Base-by-base conservation (phyloP, 352 stramenopile genomes). In the Phytophthora tentaculata region DNA sequence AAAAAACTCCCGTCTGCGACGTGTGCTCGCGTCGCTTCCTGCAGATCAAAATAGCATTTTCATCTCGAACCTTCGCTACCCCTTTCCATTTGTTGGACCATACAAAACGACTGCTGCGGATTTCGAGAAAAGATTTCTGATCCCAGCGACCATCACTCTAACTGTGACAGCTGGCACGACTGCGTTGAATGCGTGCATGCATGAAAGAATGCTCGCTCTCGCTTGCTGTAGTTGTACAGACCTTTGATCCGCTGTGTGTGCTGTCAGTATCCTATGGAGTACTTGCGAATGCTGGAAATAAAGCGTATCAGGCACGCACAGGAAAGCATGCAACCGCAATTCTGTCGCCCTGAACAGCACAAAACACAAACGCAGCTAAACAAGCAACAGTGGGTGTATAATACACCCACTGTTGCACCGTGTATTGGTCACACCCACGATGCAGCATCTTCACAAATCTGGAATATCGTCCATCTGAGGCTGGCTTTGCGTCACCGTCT, bases 401-500 rank as follows among this genome's bases (percentile, higher is more conserved):
- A n/a, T n/a, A n/a, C n/a, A n/a, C n/a, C n/a, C n/a, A n/a, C n/a
- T n/a, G n/a, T n/a, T n/a, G n/a, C n/a, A n/a, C n/a, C n/a, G n/a
- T n/a, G n/a, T n/a, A n/a, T 62, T 62, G 10, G 28, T 52, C 24
- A 61, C 48, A 65, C 26, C n/a, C 54, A 69, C 41, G 20, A n/a
- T 16, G 45, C 41, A 26, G 24, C 35, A 53, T 35, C 35, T 43
- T 69, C 65, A 83, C 37, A 93, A 71, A 62, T 91, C 85, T 2
- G 85, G 79, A 17, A 93, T 67, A 54, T 90, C 85, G 51, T 93
- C 85, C 69, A 80, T 62, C 56, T 90, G 81, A 50, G 80, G 73
- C 59, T 83, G 73, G 37, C 53, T 72, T 41, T 74, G 70, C 41
- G 65, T 84, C 39, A 94, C 79, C 16, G 84, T 94, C 76, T 90